These are phyloP conservation scores for Heterobasidion annosum DNA, from an alignment of 1,284 basidiomycete genomes.

Conservation along the genomic window DNA sequence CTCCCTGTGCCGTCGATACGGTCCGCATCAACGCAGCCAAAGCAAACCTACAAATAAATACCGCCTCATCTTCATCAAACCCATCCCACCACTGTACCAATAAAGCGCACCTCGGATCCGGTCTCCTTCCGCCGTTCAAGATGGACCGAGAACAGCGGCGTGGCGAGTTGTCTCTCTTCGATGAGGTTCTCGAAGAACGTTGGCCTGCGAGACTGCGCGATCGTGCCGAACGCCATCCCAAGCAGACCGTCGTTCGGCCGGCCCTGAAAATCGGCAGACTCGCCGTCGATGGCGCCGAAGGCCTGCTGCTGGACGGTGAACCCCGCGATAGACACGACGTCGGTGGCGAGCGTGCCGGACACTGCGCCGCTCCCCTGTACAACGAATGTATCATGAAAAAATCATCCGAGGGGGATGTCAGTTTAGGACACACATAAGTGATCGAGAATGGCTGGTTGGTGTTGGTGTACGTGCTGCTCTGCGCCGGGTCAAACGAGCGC, in stretches of 20 bases:
- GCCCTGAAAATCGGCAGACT: slow-evolving; percentile 33
- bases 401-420: slow-evolving; percentile 2
- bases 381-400: slow-evolving; percentile 5
- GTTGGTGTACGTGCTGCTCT: slow-evolving; percentile 32
- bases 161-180: slow-evolving; percentile 26
- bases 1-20: slow-evolving; percentile 34
- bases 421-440: slow-evolving; percentile 38
- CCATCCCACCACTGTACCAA: not conserved
- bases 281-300: slow-evolving; percentile 35
- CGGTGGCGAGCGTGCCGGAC: slow-evolving; percentile 33
- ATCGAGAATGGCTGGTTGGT: slow-evolving; percentile 32
- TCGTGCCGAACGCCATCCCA: slow-evolving; percentile 50
- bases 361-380: slow-evolving; percentile 40
- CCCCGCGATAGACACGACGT: slow-evolving; percentile 37
- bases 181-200: slow-evolving; percentile 62
- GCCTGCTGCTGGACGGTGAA: slow-evolving; percentile 34
- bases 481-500: slow-evolving; percentile 24
- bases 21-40: slow-evolving; percentile 46
- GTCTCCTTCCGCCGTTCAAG: slow-evolving; percentile 32
- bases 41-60: slow-evolving; percentile 25
- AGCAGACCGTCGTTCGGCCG: slow-evolving; percentile 44
- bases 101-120: slow-evolving; percentile 16
- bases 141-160: slow-evolving; percentile 50
- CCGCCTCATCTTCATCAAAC: slow-evolving; percentile 16
- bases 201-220: slow-evolving; percentile 32